Conservation (phyloP, 2,329 filamentous ascomycete genomes). For the Arthroderma sp. region DNA sequence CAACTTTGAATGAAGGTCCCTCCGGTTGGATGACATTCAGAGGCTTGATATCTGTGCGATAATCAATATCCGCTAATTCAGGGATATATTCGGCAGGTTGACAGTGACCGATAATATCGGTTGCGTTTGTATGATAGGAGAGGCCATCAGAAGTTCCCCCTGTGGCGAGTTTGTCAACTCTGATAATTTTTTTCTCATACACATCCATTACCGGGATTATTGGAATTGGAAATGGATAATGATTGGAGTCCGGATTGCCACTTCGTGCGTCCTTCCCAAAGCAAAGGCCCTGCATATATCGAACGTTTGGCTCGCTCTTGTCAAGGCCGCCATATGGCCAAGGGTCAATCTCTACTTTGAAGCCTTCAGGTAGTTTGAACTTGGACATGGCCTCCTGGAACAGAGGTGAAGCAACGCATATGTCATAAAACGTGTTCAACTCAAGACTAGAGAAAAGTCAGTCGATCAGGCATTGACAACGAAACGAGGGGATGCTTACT, state of each 20-base stretch:
- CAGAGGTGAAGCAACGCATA: constrained; percentile 38
- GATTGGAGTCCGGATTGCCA: constrained; percentile 44
- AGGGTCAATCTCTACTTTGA: constrained; percentile 43
- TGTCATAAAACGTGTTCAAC: constrained; percentile 35
- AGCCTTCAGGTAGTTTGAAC: constrained; percentile 41
- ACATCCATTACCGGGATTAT: constrained; percentile 48
- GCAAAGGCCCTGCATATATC: constrained; percentile 43
- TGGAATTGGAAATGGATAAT: constrained; percentile 50
- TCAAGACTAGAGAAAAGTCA: constrained; percentile 23
- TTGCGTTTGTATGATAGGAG: constrained; percentile 25
- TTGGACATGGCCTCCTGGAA: constrained; percentile 41
- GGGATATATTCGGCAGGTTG: constrained; percentile 38
- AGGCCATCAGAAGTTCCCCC: constrained; percentile 39
- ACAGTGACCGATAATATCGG: constrained; percentile 41
- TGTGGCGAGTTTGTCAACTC: constrained; percentile 45
- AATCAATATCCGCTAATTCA: constrained; percentile 35
- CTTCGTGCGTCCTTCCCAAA: constrained; percentile 37
- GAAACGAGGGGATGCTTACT: constrained; percentile 18
- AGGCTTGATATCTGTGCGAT: constrained; percentile 47
- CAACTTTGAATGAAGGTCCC: constrained; percentile 50
- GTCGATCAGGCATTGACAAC: background rate
- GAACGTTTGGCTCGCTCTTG: constrained; percentile 31
- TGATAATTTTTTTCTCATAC: constrained; percentile 40
- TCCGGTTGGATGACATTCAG: constrained; percentile 57
- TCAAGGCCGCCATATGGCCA: constrained; percentile 46